Evolutionary conservation across 129 eudicot genomes (phyloP).

Genomic region (Glebionis coronaria): DNA sequence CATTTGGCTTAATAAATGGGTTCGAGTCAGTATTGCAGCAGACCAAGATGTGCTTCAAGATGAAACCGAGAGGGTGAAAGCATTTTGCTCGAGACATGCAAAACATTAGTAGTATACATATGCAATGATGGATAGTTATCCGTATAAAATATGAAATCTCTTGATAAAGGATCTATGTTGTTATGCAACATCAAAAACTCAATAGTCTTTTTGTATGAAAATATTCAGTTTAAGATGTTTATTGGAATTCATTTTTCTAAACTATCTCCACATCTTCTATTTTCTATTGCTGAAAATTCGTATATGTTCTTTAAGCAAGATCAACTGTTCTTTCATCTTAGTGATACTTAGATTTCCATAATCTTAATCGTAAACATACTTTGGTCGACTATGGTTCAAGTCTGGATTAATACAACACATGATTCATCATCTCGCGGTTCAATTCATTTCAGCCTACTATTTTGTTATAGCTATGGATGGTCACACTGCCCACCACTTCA

Average conservation of each 20-base stretch:
- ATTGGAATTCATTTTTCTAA: neutral
- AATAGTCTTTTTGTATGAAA: neutral
- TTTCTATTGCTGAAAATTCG: neutral
- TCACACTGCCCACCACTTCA: too few relatives aligned
- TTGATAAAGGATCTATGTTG: neutral
- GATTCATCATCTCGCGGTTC: too few relatives aligned
- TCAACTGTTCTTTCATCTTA: neutral
- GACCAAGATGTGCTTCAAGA: slow-evolving; percentile 53
- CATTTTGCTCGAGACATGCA: slow-evolving; percentile 45
- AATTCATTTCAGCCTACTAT: too few relatives aligned
- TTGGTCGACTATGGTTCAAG: neutral
- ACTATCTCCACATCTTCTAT: neutral
- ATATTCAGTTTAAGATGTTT: neutral
- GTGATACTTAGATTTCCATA: neutral
- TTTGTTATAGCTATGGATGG: too few relatives aligned
- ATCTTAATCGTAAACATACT: neutral
- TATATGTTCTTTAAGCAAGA: neutral
- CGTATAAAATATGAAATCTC: neutral
- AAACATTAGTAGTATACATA: slow-evolving; percentile 11
- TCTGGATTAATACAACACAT: too few relatives aligned
- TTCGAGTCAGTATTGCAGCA: slow-evolving; percentile 59
- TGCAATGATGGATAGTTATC: neutral
- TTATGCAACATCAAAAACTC: neutral
- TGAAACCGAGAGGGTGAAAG: slow-evolving; percentile 49
- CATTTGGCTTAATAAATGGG: slow-evolving; percentile 51